Base-by-base conservation (phyloP, 495 filamentous ascomycete species). In the Penicillium desertorum region DNA sequence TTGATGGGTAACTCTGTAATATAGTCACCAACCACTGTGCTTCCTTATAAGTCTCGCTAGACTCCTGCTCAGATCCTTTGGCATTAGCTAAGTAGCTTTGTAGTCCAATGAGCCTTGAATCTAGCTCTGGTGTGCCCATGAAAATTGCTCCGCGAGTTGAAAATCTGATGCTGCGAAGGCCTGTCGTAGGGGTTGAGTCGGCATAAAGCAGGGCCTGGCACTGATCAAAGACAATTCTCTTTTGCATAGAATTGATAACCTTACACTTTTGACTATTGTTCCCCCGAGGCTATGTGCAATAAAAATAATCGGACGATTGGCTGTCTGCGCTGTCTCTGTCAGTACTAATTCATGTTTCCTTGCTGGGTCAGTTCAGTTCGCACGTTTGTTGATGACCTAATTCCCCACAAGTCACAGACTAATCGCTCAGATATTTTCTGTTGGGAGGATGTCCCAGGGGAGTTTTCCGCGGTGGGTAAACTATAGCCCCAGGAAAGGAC, bases 401-500 rank as follows among this genome's bases (percentile, higher is more conserved):
- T 45, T 10, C 60, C 29, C 39, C 61, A 68, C 19, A 76, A 37
- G 48, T 75, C 70, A 2, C 51, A 59, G 3, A 76, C 65, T 17
- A 78, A 44, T 48, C 43, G 58, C 48, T 65, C 47, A 47, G 74
- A 69, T 59, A 59, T 47, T 45, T 42, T 43, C 51, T 67, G 48
- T 61, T 19, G 19, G 0, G 30, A 32, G 11, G 4, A 32, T 32
- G 2, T 10, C 30, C 2, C 30, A 32, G 0, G 9, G 7, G 37
- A 25, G 7, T 32, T 30, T n/a, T 17, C 36, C 4, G 16, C n/a
- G 5, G 39, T 30, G 0, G 59, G 39, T 57, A 70, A 62, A 68
- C 80, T 74, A 61, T 82, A 82, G 9, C 80, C 80, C 72, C 76
- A 83, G n/a, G 66, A 78, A 42, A 76, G 56, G 42, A 82, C 68